Conservation (phyloP, 2,329 filamentous ascomycete genomes). For the Cercospora janseana region DNA sequence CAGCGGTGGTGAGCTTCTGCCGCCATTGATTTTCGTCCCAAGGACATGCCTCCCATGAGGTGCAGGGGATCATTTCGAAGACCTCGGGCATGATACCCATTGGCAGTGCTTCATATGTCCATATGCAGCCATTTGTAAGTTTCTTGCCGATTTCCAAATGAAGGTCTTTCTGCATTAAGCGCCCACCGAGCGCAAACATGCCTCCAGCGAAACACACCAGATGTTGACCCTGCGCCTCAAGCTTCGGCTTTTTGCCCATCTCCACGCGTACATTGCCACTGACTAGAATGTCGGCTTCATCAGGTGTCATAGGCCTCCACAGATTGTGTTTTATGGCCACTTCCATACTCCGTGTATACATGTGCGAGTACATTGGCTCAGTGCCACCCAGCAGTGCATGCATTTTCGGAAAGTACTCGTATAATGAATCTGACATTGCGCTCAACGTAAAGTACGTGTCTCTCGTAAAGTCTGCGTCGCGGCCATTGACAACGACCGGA, state of each 20-base stretch:
- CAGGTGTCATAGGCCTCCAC: conserved; percentile 51
- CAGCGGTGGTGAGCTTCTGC: conserved; percentile 34
- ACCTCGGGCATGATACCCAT: conserved; percentile 62
- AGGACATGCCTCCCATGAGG: conserved; percentile 43
- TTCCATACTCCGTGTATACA: conserved; percentile 55
- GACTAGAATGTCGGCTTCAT: conserved; percentile 48
- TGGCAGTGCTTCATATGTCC: conserved; percentile 58
- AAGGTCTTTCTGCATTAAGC: conserved; percentile 52
- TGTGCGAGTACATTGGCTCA: conserved; percentile 48
- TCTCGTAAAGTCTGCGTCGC: conserved; percentile 42
- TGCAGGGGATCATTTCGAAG: conserved; percentile 55
- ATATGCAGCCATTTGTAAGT: conserved; percentile 61
- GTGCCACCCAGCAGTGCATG: conserved; percentile 49
- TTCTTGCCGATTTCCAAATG: conserved; percentile 58
- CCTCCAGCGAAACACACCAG: conserved; percentile 61
- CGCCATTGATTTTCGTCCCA: conserved; percentile 57
- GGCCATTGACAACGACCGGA: conserved; percentile 47
- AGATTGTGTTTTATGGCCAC: conserved; percentile 48
- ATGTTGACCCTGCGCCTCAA: conserved; percentile 56
- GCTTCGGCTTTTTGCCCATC: conserved; percentile 27
- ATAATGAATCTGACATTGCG: conserved; percentile 40
- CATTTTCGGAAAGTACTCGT: conserved; percentile 50
- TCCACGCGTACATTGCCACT: conserved; percentile 44
- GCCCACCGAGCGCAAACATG: conserved; percentile 61
- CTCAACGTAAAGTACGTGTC: conserved; percentile 41